Base-by-base conservation (phyloP, 2,329 filamentous ascomycete genomes). In the Diaporthe caulivora region DNA sequence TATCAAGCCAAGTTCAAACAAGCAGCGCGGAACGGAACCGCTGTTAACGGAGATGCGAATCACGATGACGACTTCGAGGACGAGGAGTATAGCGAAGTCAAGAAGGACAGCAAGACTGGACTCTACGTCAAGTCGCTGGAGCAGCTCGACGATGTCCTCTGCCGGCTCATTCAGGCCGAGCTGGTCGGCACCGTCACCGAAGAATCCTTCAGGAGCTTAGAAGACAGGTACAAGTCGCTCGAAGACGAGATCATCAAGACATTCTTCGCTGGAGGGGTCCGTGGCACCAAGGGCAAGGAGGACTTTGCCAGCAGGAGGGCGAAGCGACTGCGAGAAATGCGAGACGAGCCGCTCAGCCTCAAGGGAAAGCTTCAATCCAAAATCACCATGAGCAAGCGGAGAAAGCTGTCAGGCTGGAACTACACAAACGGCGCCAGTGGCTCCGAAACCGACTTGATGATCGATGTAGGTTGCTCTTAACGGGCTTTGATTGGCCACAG, bases 211-310 rank as follows among this genome's bases (percentile, higher is more conserved):
- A 86, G 87, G 77, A 91, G 89, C 62, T 87, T 90, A 0, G 87
- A 90, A 67, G 94, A 93, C 73, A 84, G 89, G 6, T 86, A 86
- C 71, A 86, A 86, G 62, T 88, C 92, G 71, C 88, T 93, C n/a
- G 90, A 92, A 77, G 88, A 89, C 57, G 87, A 92, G 34, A 86
- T 92, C 42, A 88, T 88, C 65, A 86, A 87, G 67, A 86, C 86
- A 21, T 78, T 87, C 34, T 90, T 88, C 72, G 83, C 86, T 11
- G 85, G 86, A 55, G 86, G 87, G 44, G 82, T 90, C 17, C 91
- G 88, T 64, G 91, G 91, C 37, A 86, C 87, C 2, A 95, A 94
- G 81, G 89, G 92, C 76, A 93, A 92, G 75, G 86, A 87, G 1
- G 90, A 92, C 44, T 88, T 92, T 54, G 87, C 90, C 53, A 82